A percentile compares a stretch with the other conserved stretches of the same genome.
Conservation (phyloP, 768 basidiomycete genomes). For the Suillus occidentalis region DNA sequence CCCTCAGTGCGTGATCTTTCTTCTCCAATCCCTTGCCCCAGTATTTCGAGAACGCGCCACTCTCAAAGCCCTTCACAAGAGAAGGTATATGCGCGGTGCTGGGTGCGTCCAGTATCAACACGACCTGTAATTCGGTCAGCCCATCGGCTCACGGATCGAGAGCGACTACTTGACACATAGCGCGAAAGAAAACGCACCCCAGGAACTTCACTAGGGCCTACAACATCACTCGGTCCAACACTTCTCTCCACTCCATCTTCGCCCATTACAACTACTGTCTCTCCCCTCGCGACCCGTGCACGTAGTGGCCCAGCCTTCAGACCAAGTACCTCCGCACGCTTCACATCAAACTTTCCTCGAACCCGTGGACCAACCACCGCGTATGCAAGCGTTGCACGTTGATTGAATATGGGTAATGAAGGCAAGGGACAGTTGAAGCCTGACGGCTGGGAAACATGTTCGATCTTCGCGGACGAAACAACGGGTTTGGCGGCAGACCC, state of each 20-base stretch:
- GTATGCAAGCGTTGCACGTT: not conserved
- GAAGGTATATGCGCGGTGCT: not conserved
- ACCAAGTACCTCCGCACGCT: slow-evolving; percentile 43
- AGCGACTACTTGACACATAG: not conserved
- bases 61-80: not conserved
- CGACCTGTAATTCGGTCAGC: not conserved
- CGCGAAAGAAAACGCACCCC: not conserved
- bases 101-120: not conserved
- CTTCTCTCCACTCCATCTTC: not conserved
- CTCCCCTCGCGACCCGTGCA: slow-evolving; percentile 62
- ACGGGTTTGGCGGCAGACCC: not conserved
- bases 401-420: not conserved
- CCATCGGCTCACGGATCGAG: not conserved
- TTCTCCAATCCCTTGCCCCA: not conserved
- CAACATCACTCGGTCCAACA: not conserved
- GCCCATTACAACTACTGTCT: slow-evolving; percentile 46
- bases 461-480: not conserved
- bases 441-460: not conserved
- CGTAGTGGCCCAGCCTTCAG: slow-evolving; percentile 60
- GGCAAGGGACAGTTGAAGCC: not conserved
- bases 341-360: not conserved
- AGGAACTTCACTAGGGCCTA: slow-evolving; percentile 1
- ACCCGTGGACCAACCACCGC: not conserved
- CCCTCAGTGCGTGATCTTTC: not conserved
- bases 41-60: not conserved